phyloP scores from a whole-genome alignment of 306 rosid species.

The Canavalia ensiformis region DNA sequence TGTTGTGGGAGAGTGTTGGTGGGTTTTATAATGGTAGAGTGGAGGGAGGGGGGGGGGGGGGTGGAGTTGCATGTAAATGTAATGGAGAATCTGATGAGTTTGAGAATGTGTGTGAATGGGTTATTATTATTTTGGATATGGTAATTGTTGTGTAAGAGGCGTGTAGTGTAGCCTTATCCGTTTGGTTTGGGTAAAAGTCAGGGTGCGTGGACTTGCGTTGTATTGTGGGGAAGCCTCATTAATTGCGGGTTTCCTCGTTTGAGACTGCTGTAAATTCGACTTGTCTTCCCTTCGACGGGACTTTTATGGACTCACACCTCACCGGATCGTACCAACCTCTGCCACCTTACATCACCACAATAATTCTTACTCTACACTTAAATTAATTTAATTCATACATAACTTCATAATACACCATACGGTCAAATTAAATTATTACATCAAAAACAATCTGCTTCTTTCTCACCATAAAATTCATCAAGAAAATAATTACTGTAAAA shows the following conservation, averaged over 20 bases:
- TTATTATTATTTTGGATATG: neutral
- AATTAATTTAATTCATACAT: too few species aligned
- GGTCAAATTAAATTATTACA: too few species aligned
- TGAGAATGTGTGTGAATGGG: neutral
- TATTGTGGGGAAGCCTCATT: slow-evolving; percentile 31
- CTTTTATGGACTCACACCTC: neutral
- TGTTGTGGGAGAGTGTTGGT: slow-evolving; percentile 16
- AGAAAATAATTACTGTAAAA: too few species aligned
- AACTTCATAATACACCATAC: too few species aligned
- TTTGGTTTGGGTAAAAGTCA: slow-evolving; percentile 9
- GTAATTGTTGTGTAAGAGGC: neutral
- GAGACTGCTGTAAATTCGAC: slow-evolving; percentile 20
- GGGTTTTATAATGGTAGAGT: slow-evolving; percentile 32
- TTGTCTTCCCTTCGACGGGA: neutral
- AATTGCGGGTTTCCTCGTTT: slow-evolving; percentile 23
- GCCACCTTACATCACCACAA: too few species aligned
- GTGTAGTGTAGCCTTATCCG: slow-evolving; percentile 36
- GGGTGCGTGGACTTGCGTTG: slow-evolving; percentile 38
- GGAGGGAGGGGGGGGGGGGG: neutral
- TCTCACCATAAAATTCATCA: too few species aligned
- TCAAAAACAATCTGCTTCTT: too few species aligned
- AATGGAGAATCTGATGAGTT: slow-evolving; percentile 13
- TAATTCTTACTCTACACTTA: too few species aligned
- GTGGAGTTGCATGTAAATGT: slow-evolving; percentile 36
- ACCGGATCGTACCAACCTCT: too few species aligned